Base-by-base conservation (phyloP, 768 basidiomycete genomes). In the Tylopilus plumbeoviolaceoides region DNA sequence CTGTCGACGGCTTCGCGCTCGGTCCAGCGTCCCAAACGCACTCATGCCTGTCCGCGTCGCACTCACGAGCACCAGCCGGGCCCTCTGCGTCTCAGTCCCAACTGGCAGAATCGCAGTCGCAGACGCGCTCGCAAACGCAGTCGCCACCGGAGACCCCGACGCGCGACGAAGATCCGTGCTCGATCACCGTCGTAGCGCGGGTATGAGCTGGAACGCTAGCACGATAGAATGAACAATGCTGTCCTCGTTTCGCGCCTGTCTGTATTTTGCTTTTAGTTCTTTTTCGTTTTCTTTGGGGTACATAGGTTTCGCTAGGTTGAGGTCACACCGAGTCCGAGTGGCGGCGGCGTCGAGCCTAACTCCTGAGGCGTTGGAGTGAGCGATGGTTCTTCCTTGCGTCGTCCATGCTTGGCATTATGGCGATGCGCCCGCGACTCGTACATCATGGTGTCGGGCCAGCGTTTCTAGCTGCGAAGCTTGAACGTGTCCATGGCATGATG, bases 1-100 rank as follows among this genome's bases (percentile, higher is more conserved):
- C 58, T 7, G 46, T 60, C 28, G 58, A 65, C 7, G 60, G 51
- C 6, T 64, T 64, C 17, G 63, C 45, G 7, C 49, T 55, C 14
- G 12, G 15, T 23, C 51, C 63, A 4, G 21, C 63, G 1, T 62
- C 52, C 2, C 42, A 51, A 20, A 14, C 14, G 3, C 63, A 14
- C 18, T 55, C 52, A 18, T 64, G 40, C 48, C 57, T 48, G 5
- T 62, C 56, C 8, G n/a, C 35, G 10, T 40, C 56, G n/a, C 50
- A 15, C 7, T 51, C 59, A 6, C 54, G 7, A 10, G n/a, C 45
- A 6, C 42, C 36, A 1, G 56, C 23, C 1, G 41, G 1, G 7
- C 25, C 12, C 21, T 44, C 38, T 15, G 38, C 9, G 5, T 33
- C 44, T 14, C 45, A 14, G 8, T 14, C 12, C 3, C 23, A 21